These are phyloP conservation scores for Pyrenophora graminea DNA, from an alignment of 2,329 filamentous ascomycete genomes.

Conservation along the genomic window DNA sequence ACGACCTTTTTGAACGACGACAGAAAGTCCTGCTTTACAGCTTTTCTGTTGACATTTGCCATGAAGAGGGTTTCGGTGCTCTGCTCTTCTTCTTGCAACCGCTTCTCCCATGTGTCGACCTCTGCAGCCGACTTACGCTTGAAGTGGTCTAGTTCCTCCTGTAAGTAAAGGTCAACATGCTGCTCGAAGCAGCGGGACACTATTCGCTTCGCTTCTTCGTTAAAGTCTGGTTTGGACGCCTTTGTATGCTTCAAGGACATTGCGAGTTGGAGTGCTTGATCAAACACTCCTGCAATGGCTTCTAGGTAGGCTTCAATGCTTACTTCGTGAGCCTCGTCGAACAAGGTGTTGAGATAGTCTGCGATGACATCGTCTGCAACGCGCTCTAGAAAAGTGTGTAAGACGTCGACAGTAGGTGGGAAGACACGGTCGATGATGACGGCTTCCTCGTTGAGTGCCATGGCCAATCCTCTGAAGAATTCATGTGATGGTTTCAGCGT, in stretches of 20 bases:
- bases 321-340: constrained; percentile 82
- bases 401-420: constrained; percentile 68
- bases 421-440: constrained; percentile 82
- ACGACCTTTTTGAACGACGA: constrained; percentile 98
- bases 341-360: constrained; percentile 82
- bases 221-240: constrained; percentile 63
- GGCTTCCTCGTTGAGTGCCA: constrained; percentile 81
- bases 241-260: constrained; percentile 70
- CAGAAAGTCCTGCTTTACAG: constrained; percentile 94
- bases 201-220: constrained; percentile 68
- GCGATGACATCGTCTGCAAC: constrained; percentile 79
- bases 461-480: constrained; percentile 77
- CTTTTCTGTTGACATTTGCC: constrained; percentile 91
- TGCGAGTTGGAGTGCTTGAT: constrained; percentile 79
- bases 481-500: constrained; percentile 77
- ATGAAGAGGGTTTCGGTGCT: constrained; percentile 93
- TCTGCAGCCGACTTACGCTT: constrained; percentile 74
- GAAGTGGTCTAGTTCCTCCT: constrained; percentile 89
- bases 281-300: constrained; percentile 84
- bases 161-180: constrained; percentile 89
- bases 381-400: constrained; percentile 79
- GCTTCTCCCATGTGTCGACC: constrained; percentile 86
- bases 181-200: constrained; percentile 80
- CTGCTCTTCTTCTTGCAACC: constrained; percentile 87
- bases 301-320: constrained; percentile 79